Percentiles rank a stretch among this genome's conserved stretches.
Conservation (phyloP, 169 alveolate species). For the Sarcocystis neurona region DNA sequence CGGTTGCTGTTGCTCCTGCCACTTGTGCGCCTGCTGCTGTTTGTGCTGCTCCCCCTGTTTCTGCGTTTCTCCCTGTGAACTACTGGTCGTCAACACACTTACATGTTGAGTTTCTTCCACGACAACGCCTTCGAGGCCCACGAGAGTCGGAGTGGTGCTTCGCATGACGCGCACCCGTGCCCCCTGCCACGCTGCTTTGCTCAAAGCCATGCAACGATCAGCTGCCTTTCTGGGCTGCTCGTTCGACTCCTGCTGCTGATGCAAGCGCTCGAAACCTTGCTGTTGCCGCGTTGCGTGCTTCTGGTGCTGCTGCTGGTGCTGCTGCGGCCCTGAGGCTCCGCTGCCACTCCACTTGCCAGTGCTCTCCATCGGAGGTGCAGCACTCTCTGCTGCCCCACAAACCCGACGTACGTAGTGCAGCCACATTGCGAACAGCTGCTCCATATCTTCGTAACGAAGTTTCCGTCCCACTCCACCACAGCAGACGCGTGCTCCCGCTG, state of each 20-base stretch:
- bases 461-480: no score
- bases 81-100: not conserved
- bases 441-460: conserved; percentile 27
- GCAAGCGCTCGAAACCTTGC: not conserved
- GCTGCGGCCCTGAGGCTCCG: not conserved
- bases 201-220: conserved; percentile 32
- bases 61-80: no score
- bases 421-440: conserved; percentile 39
- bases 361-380: not conserved
- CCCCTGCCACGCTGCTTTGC: conserved; percentile 43
- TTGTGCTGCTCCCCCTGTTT: no score
- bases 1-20: no score
- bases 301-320: conserved; percentile 24
- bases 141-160: conserved; percentile 29
- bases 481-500: no score
- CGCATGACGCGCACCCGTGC: conserved; percentile 50
- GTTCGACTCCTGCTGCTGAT: conserved; percentile 4
- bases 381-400: conserved; percentile 36
- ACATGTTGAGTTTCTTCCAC: conserved; percentile 57
- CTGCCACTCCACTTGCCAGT: not conserved
- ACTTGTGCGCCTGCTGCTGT: no score
- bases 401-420: conserved; percentile 31
- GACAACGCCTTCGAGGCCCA: conserved; percentile 24
- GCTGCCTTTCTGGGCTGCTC: not conserved
- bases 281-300: not conserved